A percentile compares a stretch with the other conserved stretches of the same genome.
Evolutionary conservation across 140 eudicot genomes (phyloP).

Genomic region (Ambrosia hybrid): DNA sequence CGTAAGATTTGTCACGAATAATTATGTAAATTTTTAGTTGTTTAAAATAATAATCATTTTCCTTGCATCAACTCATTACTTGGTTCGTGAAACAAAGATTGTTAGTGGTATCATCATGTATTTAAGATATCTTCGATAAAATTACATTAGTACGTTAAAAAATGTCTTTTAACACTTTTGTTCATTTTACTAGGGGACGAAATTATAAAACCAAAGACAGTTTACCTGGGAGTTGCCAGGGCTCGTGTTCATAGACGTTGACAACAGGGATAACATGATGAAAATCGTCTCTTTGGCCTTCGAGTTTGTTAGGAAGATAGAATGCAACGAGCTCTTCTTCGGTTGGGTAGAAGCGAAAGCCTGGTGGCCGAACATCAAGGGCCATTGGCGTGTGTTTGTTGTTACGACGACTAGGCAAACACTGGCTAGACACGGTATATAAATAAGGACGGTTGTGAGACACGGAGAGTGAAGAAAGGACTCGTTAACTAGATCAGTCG

Average conservation of each 20-base stretch:
- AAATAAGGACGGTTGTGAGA: conserved; percentile 11
- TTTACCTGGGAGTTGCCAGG: conserved; percentile 63
- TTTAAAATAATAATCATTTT: not conserved
- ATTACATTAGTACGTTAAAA: not conserved
- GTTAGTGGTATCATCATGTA: not conserved
- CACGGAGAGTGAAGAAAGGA: conserved; percentile 36
- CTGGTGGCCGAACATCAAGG: conserved; percentile 32
- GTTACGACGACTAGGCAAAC: not conserved
- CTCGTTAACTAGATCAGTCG: not conserved
- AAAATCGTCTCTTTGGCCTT: conserved; percentile 32
- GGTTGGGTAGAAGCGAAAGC: conserved; percentile 74
- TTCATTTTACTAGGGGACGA: too few relatives aligned
- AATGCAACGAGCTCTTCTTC: conserved; percentile 78
- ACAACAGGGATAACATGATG: conserved; percentile 59
- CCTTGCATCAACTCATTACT: not conserved
- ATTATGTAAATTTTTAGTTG: too few relatives aligned
- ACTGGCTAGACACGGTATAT: conserved; percentile 7
- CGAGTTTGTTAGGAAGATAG: conserved; percentile 56
- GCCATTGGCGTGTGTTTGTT: conserved; percentile 18
- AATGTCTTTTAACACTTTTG: too few relatives aligned
- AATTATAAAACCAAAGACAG: too few relatives aligned
- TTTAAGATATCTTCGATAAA: not conserved
- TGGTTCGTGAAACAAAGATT: too few relatives aligned
- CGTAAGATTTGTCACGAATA: not conserved
- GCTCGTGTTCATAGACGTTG: conserved; percentile 57